Conservation (phyloP, 2,329 filamentous ascomycete species). For the Aspergillus fructus region DNA sequence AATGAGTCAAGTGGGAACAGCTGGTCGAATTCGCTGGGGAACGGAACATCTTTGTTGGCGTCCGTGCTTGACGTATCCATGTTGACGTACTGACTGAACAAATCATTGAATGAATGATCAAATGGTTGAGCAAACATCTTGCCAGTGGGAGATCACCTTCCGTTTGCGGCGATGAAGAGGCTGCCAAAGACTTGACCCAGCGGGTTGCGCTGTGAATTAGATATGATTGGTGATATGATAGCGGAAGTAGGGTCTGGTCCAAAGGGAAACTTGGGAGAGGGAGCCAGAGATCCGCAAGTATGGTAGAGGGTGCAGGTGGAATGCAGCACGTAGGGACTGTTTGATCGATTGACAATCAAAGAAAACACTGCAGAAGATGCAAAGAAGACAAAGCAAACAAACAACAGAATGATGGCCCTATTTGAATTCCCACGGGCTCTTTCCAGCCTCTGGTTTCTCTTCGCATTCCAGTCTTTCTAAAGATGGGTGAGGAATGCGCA, state of each 20-base stretch:
- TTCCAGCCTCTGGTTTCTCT: constrained; percentile 38
- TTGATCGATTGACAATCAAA: constrained; percentile 38
- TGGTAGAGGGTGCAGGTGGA: constrained; percentile 19
- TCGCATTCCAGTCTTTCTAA: constrained; percentile 36
- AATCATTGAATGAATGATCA: constrained; percentile 57
- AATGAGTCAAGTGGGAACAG: constrained; percentile 52
- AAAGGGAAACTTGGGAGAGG: constrained; percentile 19
- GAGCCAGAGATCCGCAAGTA: constrained; percentile 21
- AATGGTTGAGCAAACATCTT: constrained; percentile 50
- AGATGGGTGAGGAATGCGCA: constrained; percentile 36
- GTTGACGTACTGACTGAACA: constrained; percentile 65
- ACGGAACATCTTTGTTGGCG: constrained; percentile 49
- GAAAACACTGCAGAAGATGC: constrained; percentile 43
- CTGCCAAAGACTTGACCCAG: constrained; percentile 22
- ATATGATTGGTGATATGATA: constrained; percentile 32
- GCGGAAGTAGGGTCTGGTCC: constrained; percentile 20
- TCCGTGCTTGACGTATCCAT: constrained; percentile 54
- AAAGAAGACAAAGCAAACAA: constrained; percentile 46
- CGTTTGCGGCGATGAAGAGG: constrained; percentile 36
- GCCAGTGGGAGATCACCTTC: constrained; percentile 47
- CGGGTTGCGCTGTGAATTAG: constrained; percentile 13
- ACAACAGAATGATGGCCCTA: constrained; percentile 39
- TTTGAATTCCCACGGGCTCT: constrained; percentile 34
- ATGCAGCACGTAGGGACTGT: constrained; percentile 26
- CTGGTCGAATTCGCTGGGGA: constrained; percentile 51